Conservation (phyloP, 2,329 filamentous ascomycete species). For the Herpotrichia juniperi region DNA sequence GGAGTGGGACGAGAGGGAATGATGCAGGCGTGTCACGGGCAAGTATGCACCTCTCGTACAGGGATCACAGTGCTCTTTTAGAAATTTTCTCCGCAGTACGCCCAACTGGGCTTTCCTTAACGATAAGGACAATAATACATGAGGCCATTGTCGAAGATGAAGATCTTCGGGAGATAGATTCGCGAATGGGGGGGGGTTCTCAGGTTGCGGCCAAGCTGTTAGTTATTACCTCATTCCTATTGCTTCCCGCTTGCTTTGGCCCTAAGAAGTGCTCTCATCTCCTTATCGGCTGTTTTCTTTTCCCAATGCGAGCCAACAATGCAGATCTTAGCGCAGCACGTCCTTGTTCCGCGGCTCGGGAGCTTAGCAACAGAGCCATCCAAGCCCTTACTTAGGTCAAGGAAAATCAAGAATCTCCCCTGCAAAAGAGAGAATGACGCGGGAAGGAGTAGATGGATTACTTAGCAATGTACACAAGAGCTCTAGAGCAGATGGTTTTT, state of each 20-base stretch:
- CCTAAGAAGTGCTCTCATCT: background rate
- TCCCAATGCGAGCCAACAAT: background rate
- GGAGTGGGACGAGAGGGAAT: background rate
- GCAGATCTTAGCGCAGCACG: background rate
- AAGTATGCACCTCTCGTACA: background rate
- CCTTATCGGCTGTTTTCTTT: background rate
- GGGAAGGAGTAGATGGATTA: too few species aligned
- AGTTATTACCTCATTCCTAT: background rate
- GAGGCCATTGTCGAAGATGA: background rate
- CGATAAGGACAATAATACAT: background rate
- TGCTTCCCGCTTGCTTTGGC: background rate
- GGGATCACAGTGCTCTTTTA: background rate
- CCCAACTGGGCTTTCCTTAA: background rate
- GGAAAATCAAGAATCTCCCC: too few species aligned
- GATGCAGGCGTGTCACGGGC: slow-evolving; percentile 1
- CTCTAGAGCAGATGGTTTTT: too few species aligned
- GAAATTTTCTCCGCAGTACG: background rate
- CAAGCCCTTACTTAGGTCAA: too few species aligned
- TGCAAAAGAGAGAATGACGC: too few species aligned
- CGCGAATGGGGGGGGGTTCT: background rate
- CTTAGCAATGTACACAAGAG: too few species aligned
- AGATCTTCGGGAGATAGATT: background rate
- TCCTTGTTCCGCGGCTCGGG: too few species aligned
- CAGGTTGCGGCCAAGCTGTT: background rate
- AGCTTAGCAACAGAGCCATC: too few species aligned